Percentiles rank a stretch among this genome's conserved stretches.
These are phyloP conservation scores for Monocercomonoides exilis DNA, from an alignment of 78 protist genomes.

Conservation along the genomic window DNA sequence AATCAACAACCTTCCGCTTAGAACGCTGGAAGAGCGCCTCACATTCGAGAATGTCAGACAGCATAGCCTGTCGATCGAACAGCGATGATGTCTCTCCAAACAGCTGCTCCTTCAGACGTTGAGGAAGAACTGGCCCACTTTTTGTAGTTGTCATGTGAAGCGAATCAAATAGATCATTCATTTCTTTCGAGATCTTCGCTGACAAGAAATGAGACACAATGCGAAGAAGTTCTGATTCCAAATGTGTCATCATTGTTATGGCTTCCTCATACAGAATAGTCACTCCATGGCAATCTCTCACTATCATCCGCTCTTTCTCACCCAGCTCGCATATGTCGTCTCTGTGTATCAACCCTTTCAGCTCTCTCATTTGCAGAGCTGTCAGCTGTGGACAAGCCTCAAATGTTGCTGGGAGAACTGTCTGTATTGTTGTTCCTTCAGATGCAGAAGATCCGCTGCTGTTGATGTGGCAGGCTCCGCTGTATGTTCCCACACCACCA, in stretches of 20 bases:
- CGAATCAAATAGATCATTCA: not conserved
- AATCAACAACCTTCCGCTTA: not conserved
- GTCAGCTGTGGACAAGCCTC: not conserved
- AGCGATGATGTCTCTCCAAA: not conserved
- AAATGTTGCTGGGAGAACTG: not conserved
- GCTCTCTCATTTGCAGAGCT: not conserved
- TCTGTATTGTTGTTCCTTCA: no score
- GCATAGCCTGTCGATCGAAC: not conserved
- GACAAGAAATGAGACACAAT: not conserved
- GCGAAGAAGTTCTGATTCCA: not conserved
- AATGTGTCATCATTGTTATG: not conserved
- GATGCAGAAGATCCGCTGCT: not conserved
- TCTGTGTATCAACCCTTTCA: not conserved
- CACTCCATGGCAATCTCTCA: not conserved
- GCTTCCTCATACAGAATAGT: not conserved
- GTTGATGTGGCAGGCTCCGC: not conserved
- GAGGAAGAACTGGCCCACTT: not conserved
- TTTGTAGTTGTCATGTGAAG: not conserved
- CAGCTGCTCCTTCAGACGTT: not conserved
- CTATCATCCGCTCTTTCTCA: not conserved
- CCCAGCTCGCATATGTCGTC: not conserved
- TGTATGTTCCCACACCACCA: not conserved
- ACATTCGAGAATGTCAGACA: slow-evolving; percentile 3
- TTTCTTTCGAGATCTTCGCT: not conserved
- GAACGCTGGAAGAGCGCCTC: not conserved